Evolutionary conservation across 1,284 basidiomycete genomes (phyloP).

Genomic region (Ustilago tritici): DNA sequence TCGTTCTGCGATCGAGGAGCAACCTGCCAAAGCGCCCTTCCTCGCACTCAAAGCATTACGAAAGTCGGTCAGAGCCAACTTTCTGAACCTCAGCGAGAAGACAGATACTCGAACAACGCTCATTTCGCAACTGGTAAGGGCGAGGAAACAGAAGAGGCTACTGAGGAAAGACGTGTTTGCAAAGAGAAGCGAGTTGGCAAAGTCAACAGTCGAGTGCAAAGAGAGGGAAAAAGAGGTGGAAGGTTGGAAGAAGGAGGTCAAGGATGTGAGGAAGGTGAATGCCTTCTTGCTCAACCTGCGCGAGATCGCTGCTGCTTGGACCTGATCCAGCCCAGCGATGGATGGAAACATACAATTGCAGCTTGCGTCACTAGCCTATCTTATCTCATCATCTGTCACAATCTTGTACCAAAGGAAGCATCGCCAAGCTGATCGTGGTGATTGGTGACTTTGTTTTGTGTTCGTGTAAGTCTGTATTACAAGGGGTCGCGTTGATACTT

Average conservation of each 20-base stretch:
- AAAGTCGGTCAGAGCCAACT: slow-evolving; percentile 36
- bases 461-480: background rate
- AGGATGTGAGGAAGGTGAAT: slow-evolving; percentile 31
- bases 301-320: slow-evolving; percentile 30
- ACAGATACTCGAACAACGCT: slow-evolving; percentile 42
- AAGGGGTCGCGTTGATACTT: background rate
- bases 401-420: background rate
- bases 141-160: slow-evolving; percentile 38
- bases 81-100: slow-evolving; percentile 42
- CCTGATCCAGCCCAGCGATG: background rate
- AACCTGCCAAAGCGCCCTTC: slow-evolving; percentile 47
- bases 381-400: background rate
- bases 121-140: slow-evolving; percentile 37
- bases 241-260: slow-evolving; percentile 37
- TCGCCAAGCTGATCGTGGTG: background rate
- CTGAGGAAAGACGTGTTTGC: slow-evolving; percentile 39
- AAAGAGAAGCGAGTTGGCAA: slow-evolving; percentile 29
- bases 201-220: slow-evolving; percentile 16
- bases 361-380: background rate
- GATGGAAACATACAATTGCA: background rate
- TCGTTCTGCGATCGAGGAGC: slow-evolving; percentile 41
- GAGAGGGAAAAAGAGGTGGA: slow-evolving; percentile 46
- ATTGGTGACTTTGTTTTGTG: slow-evolving; percentile 4
- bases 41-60: slow-evolving; percentile 42
- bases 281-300: slow-evolving; percentile 31